Base-by-base conservation (phyloP, 2,329 filamentous ascomycete species). In the Clonostachys sp. region DNA sequence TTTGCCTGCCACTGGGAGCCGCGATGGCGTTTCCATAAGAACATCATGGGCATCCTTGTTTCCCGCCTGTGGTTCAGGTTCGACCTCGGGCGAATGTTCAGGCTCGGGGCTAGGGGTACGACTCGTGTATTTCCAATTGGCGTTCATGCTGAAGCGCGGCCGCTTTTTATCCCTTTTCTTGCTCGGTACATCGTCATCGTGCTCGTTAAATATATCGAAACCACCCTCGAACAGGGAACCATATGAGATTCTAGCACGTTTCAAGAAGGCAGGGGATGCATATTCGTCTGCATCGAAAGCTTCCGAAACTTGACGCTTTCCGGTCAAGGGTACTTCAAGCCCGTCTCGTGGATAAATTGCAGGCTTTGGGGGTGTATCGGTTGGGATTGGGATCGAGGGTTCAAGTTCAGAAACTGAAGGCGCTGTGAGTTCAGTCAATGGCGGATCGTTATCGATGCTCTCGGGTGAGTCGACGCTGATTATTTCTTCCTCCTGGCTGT, bases 191-290 rank as follows among this genome's bases (percentile, higher is more conserved):
- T 30, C 20, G 79, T 70, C 40, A 75, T 75, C 2, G 61, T 87
- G 82, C 24, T 87, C 86, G 50, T 89, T 84, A 13, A 92, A 85
- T 5, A 83, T 78, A 56, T 91, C 84, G 52, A 82, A 77, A 2
- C 75, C 75, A 5, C 76, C 76, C 53, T 87, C 81, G 45, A 86
- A 81, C 1, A 86, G 66, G 1, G 82, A 80, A 2, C 84, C 84
- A 48, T 86, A 86, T 0, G 87, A 91, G 5, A 86, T 70, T 47
- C 86, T 76, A 13, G 81, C 77, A 46, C 86, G 77, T 62, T 87
- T 91, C 17, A 89, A 68, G 55, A 95, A 95, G 1, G 89, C 88
- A 1, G 91, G 91, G 4, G 90, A 95, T 5, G 80, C 73, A 69
- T 83, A 94, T 54, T 86, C 79, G 16, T 73, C 68, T 41, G 70